Evolutionary conservation across 2,329 filamentous ascomycete genomes (phyloP), one percentile per base, ranked within the genome.

Genomic region (Xylariaceae sp.): DNA sequence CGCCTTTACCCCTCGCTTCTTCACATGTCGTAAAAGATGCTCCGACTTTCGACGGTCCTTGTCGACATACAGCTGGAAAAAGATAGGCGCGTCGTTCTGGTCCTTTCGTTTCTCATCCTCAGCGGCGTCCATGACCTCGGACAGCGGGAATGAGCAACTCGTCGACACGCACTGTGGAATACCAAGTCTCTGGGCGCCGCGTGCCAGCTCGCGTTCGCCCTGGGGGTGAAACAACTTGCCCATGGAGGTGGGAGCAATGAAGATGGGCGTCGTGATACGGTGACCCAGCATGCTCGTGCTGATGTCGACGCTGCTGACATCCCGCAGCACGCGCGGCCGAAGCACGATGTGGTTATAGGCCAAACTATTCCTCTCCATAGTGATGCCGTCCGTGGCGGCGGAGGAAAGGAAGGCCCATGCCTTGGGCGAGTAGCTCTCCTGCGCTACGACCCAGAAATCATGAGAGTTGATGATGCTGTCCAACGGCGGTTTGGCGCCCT

Each of bases 331-430:
- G 5, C 70, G 67, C n/a, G 71, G 70, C 10, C 86, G 80, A 4
- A 88, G 78, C 70, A 77, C 78, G 63, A 88, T 85, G 30, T 78
- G 72, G 47, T 77, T 73, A 65, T 85, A 86, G 62, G 78, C 75
- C 0, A 77, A 75, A 23, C 74, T 77, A 69, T 88, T 89, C 53
- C 79, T 77, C 53, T 62, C 65, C 52, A 85, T 82, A 44, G 86
- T 83, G 66, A 79, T 79, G n/a, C 76, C 71, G 67, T 80, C 86
- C 4, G 84, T 88, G 9, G 86, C 82, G 1, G 85, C 86, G 7
- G 84, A 87, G 17, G 83, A 87, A 68, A 86, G 82, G 67, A 88
- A 89, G 0, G 86, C 86, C 83, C 84, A 88, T n/a, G 85, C 82
- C 67, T 89, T 88, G 18, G 80, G 78, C 7, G 78, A 77, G 52